Base-by-base conservation (phyloP, 495 filamentous ascomycete species). In the Hyphodiscus hymeniophilus region DNA sequence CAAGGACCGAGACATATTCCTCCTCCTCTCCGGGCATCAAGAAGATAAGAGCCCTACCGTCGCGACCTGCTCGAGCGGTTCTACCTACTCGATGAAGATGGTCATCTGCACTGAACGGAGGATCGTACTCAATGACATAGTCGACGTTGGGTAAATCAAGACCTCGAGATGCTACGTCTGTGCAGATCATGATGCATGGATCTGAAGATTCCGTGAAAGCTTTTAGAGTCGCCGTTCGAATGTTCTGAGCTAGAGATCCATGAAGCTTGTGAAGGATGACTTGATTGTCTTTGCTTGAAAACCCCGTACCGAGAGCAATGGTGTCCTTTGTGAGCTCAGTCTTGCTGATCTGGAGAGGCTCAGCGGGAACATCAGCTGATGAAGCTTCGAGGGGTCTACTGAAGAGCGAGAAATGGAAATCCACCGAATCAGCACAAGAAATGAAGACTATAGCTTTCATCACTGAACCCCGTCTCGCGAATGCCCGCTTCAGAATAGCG, bases 381-480 rank as follows among this genome's bases (percentile, higher is more conserved):
- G 45, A 26, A 5, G 59, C 47, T 32, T 64, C 52, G 42, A 68
- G 65, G 26, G 57, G 42, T 11, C 76, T 67, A 23, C 79, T 81
- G 52, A 98, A 81, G n/a, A 95, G 65, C 40, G 94, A 84, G 57
- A 89, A 97, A 60, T 95, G 89, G 61, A 94, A 98, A 60, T 98
- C 89, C 38, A 97, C 92, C 8, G 85, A 91, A 58, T 98, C 94
- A 13, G 92, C 90, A 57, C 94, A 97, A 1, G 89, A 94, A 32
- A 98, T 85, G 65, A 98, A 98, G 42, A 97, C 77, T 51, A 97
- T 95, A 3, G 84, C 82, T 63, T 97, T 95, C 81, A 91, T 94
- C 17, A 92, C 81, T 2, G 87, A 85, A 0, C 88, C 89, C 63
- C 82, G 82, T 12, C 89, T 76, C 49, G 85, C 80, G 56, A 97